Conservation (phyloP, 139 green algal species). For the Chlorella sp. region DNA sequence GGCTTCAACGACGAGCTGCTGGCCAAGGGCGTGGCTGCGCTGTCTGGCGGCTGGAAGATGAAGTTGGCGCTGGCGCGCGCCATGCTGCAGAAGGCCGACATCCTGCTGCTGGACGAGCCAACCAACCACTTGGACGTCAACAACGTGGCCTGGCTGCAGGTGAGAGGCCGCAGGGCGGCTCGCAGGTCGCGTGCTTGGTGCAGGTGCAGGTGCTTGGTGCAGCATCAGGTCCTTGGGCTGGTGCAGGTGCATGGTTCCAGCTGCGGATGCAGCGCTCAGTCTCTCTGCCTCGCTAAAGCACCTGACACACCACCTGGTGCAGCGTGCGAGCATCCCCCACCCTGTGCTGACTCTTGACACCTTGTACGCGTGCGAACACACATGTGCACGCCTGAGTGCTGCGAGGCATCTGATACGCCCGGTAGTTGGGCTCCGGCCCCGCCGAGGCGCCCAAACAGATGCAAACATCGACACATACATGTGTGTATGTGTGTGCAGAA, state of each 20-base stretch:
- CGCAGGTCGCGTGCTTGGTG: conserved; percentile 32
- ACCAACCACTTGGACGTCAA: conserved; percentile 82
- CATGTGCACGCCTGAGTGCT: too few species aligned
- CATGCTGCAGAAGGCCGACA: conserved; percentile 85
- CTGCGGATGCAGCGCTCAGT: too few species aligned
- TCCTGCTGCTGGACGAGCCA: conserved; percentile 87
- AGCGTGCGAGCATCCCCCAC: too few species aligned
- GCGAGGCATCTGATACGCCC: too few species aligned
- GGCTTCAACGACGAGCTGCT: conserved; percentile 72
- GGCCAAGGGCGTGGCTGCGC: conserved; percentile 42
- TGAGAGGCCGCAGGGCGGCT: conserved; percentile 58
- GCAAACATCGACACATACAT: too few species aligned
- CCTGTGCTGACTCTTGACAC: too few species aligned
- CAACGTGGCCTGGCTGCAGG: conserved; percentile 80
- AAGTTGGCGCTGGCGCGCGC: conserved; percentile 80
- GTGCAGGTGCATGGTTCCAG: background rate
- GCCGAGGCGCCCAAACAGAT: too few species aligned
- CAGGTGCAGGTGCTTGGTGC: background rate
- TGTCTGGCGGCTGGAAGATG: conserved; percentile 91
- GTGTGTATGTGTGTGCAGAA: too few species aligned
- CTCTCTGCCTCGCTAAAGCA: too few species aligned
- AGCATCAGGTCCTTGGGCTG: background rate
- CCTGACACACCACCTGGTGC: too few species aligned
- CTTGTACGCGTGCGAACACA: too few species aligned
- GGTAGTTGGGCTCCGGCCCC: too few species aligned